Evolutionary conservation across 2,329 filamentous ascomycete species (phyloP), one percentile per base, ranked within the genome.

Genomic region (Penicillium capsulatum): DNA sequence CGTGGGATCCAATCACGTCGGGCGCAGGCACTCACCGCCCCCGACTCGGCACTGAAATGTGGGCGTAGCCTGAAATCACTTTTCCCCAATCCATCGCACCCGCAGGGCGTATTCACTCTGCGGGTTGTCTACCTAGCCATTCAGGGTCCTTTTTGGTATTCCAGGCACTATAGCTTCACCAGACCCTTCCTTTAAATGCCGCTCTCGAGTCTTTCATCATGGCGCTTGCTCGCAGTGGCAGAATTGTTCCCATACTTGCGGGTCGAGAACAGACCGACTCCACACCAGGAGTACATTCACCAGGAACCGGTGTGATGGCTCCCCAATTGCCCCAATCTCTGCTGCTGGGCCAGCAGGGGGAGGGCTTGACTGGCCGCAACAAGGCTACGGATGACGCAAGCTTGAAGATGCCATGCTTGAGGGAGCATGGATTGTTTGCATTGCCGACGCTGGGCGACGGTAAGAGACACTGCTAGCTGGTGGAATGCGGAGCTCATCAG

Each of bases 381-480:
- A 54, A 53, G 40, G 34, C 42, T 28, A 34, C 38, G 17, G 54
- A 62, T 22, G 40, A 47, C 17, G 45, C 58, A 35, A 58, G 47
- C 35, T 46, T 66, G 37, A 55, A 63, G 44, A 66, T 78, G 47
- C 48, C 60, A 9, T 65, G 63, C 49, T 71, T 84, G 44, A 68
- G 69, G 36, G 68, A 69, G 44, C 65, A 75, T 52, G 76, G 76
- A 50, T 68, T 84, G 39, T 81, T 81, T 65, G 74, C 75, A 42
- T 65, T 73, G 40, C 66, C 76, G 27, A 82, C 78, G 34, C 67
- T 69, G 46, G 81, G 79, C 43, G 80, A 83, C 65, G 80, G 81
- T 80, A 72, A 71, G 50, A 48, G 51, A 14, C 36, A 53, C 53
- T 17, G 14, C 16, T 17, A 20, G 10, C n/a, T n/a, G n/a, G n/a